Evolutionary conservation across 2,329 filamentous ascomycete genomes (phyloP).

Genomic region (Trichoderma sp.): DNA sequence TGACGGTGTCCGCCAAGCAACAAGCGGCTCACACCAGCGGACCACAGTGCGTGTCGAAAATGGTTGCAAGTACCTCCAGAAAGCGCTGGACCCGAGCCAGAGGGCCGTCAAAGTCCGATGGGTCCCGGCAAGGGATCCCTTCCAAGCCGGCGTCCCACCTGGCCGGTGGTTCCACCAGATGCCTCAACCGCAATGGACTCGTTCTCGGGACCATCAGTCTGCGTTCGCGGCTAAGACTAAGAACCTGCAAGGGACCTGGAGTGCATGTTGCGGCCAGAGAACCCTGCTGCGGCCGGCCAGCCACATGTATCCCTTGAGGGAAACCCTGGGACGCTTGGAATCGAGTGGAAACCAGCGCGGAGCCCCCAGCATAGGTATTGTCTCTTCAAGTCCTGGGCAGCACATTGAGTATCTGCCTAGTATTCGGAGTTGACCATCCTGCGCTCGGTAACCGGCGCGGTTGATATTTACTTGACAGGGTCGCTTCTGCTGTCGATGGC

Average conservation of each 20-base stretch:
- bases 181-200: constrained; percentile 20
- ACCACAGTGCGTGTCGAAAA: constrained; percentile 4
- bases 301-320: constrained; percentile 16
- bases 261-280: not conserved
- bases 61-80: not conserved
- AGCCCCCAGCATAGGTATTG: not conserved
- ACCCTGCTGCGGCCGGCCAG: not conserved
- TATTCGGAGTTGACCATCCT: not conserved
- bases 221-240: not conserved
- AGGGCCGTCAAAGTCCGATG: constrained; percentile 20
- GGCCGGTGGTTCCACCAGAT: no score
- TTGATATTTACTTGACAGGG: not conserved
- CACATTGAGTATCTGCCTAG: no score
- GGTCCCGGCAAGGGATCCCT: not conserved
- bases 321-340: not conserved
- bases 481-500: not conserved
- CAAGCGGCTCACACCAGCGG: not conserved
- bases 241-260: constrained; percentile 9
- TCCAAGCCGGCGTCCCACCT: constrained; percentile 18
- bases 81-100: not conserved
- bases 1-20: not conserved
- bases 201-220: constrained; percentile 6
- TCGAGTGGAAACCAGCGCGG: not conserved
- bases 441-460: constrained; percentile 21
- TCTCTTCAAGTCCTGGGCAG: no score